Conservation (phyloP, 768 basidiomycete genomes). For the Agrocybe pediades region DNA sequence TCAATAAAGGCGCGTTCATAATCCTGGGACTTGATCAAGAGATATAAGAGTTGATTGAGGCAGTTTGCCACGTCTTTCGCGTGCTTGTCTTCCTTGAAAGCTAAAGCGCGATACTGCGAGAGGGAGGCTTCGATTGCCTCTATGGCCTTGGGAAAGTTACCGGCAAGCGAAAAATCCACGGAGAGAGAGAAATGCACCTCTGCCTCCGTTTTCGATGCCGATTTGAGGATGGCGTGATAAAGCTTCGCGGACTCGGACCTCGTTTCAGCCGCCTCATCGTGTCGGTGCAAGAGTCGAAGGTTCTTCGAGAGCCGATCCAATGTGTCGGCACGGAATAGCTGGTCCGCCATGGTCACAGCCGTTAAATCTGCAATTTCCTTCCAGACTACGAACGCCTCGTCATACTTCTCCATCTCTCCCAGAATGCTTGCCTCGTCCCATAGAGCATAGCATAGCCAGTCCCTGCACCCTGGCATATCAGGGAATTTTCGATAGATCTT, state of each 20-base stretch:
- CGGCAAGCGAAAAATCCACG: slow-evolving; percentile 12
- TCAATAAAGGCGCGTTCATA: slow-evolving; percentile 11
- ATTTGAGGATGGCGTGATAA: slow-evolving; percentile 7
- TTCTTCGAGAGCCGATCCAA: slow-evolving; percentile 11
- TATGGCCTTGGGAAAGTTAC: slow-evolving; percentile 7
- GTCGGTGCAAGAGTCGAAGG: slow-evolving; percentile 10
- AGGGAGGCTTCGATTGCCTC: slow-evolving; percentile 5
- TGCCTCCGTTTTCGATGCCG: slow-evolving; percentile 6
- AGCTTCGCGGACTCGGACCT: slow-evolving; percentile 11
- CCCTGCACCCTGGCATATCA: slow-evolving; percentile 1
- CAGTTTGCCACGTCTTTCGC: slow-evolving; percentile 11
- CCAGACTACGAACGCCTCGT: slow-evolving; percentile 12
- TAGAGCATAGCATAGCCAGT: slow-evolving; percentile 6
- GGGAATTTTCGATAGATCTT: slow-evolving; percentile 6
- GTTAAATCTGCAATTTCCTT: slow-evolving; percentile 13
- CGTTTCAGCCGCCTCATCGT: slow-evolving; percentile 11
- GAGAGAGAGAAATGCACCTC: slow-evolving; percentile 12
- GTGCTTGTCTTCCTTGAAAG: slow-evolving; percentile 7
- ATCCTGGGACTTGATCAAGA: slow-evolving; percentile 2
- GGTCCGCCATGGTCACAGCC: slow-evolving; percentile 8
- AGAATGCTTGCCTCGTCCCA: slow-evolving; percentile 15
- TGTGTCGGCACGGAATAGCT: slow-evolving; percentile 13
- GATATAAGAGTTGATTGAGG: slow-evolving; percentile 4
- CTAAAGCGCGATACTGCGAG: slow-evolving; percentile 12
- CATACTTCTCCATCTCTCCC: slow-evolving; percentile 2